A percentile compares a stretch with the other conserved stretches of the same genome.
Conservation (phyloP, 208 protist species). For the Acanthamoeba divionensis region DNA sequence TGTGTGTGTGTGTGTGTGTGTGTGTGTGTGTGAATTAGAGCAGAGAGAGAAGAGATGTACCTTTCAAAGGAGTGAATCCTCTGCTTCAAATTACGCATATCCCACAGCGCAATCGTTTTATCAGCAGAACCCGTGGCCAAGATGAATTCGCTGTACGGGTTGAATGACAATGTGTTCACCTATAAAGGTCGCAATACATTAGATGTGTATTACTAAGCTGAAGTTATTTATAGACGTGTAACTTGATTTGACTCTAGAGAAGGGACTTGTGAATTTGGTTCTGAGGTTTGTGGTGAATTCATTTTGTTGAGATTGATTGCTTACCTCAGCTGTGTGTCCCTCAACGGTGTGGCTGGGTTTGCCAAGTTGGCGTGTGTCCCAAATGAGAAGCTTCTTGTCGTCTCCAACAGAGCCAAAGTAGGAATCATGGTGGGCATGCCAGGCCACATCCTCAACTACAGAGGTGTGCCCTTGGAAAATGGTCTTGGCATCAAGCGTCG, state of each 20-base stretch:
- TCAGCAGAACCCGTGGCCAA: conserved; percentile 84
- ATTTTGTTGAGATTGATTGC: no score
- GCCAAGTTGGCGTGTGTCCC: conserved; percentile 80
- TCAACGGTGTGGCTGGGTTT: conserved; percentile 61
- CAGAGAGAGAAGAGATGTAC: no score
- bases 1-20: no score
- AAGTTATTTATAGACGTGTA: no score
- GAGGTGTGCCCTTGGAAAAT: conserved; percentile 1
- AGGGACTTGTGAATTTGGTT: no score
- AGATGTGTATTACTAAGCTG: no score
- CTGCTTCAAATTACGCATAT: conserved; percentile 82
- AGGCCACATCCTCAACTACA: conserved; percentile 91
- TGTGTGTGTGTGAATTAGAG: no score
- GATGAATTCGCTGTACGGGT: conserved; percentile 86
- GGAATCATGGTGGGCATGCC: conserved; percentile 84
- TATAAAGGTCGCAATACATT: no score
- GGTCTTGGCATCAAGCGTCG: conserved; percentile 36
- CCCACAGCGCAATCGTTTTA: conserved; percentile 86
- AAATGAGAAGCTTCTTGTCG: conserved; percentile 88
- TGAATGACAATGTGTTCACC: conserved; percentile 90
- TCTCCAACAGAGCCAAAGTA: conserved; percentile 92
- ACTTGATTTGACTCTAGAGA: no score
- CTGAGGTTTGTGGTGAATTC: no score
- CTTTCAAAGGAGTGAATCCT: conserved; percentile 82
- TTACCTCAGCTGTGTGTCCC: conserved; percentile 80